Evolutionary conservation across 208 protist species (phyloP), one percentile per base, ranked within the genome.

Genomic region (Trypanosoma mega): DNA sequence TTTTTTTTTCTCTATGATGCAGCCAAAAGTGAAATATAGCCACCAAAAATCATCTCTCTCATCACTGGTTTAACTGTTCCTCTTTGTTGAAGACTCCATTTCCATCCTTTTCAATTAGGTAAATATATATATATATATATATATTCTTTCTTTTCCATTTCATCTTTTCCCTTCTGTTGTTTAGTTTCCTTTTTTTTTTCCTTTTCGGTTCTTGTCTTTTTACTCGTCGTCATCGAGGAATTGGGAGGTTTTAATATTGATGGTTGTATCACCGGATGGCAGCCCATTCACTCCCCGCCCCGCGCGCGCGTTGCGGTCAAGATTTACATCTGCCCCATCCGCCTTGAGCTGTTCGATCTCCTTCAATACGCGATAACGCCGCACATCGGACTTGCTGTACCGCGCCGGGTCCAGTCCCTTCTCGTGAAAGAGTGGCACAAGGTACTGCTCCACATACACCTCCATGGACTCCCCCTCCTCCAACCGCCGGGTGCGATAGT

Each of bases 291-390:
- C 74, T 12, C 85, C 85, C 36, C 88, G 68, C 5, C 88, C 88
- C 5, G 57, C 74, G 29, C 88, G 85, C 27, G 55, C 49, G 31
- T 67, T 66, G n/a, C 80, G 77, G 24, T 95, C 85, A 2, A 95
- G 66, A 34, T 51, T 69, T 12, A 92, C 41, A 21, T 63, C 68
- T n/a, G 79, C 84, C 23, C 88, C 88, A 49, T 92, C 85, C 37
- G 78, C 62, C 78, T 90, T 80, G 27, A 95, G 76, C 29, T 79
- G 72, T 53, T 90, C 81, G 24, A 95, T 63, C 55, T 95, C 88
- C 23, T 67, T 68, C 52, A 72, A 50, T 6, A 80, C 65, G 45
- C 73, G 78, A 68, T 92, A 95, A 11, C 76, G 76, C 50, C 80
- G 78, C 21, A 89, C 57, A 39, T 82, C 88, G 1, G 36, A 62